Evolutionary conservation across 2,329 filamentous ascomycete genomes (phyloP).

Genomic region (Aspergillus ruber): DNA sequence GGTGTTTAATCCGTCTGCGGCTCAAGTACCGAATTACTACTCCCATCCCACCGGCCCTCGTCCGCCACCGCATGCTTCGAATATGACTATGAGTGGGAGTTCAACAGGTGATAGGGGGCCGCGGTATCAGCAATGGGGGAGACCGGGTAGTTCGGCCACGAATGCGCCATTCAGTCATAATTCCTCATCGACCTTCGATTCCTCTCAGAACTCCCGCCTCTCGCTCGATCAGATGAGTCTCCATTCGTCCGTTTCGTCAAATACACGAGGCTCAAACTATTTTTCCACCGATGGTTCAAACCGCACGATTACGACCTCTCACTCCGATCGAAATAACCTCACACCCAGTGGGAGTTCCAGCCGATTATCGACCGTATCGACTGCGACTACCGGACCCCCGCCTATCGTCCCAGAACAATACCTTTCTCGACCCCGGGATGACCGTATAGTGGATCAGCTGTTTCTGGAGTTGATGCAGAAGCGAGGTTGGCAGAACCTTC

Average conservation of each 20-base stretch:
- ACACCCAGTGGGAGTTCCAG: slow-evolving; percentile 19
- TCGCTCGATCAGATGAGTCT: slow-evolving; percentile 62
- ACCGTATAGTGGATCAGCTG: slow-evolving; percentile 79
- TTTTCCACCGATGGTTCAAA: slow-evolving; percentile 50
- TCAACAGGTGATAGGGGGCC: slow-evolving; percentile 62
- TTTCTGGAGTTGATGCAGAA: slow-evolving; percentile 95
- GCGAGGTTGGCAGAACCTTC: slow-evolving; percentile 92
- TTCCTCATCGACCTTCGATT: slow-evolving; percentile 52
- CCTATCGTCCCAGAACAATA: slow-evolving; percentile 27
- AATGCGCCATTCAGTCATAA: slow-evolving; percentile 49
- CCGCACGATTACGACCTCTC: slow-evolving; percentile 36
- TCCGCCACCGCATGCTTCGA: slow-evolving; percentile 50
- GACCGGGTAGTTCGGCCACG: slow-evolving; percentile 51
- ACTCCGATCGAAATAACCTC: slow-evolving; percentile 29
- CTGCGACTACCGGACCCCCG: slow-evolving; percentile 19
- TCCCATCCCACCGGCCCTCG: slow-evolving; percentile 57
- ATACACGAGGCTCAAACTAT: slow-evolving; percentile 50
- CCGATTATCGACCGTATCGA: slow-evolving; percentile 25
- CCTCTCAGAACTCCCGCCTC: slow-evolving; percentile 48
- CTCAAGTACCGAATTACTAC: slow-evolving; percentile 44
- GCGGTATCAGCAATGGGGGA: slow-evolving; percentile 73
- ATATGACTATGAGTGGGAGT: slow-evolving; percentile 63
- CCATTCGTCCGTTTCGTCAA: slow-evolving; percentile 55
- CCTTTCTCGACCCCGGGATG: slow-evolving; percentile 44
- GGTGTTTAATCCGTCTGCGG: slow-evolving; percentile 54